Evolutionary conservation across 495 filamentous ascomycete genomes (phyloP).

Genomic region (Daldinia grandis): DNA sequence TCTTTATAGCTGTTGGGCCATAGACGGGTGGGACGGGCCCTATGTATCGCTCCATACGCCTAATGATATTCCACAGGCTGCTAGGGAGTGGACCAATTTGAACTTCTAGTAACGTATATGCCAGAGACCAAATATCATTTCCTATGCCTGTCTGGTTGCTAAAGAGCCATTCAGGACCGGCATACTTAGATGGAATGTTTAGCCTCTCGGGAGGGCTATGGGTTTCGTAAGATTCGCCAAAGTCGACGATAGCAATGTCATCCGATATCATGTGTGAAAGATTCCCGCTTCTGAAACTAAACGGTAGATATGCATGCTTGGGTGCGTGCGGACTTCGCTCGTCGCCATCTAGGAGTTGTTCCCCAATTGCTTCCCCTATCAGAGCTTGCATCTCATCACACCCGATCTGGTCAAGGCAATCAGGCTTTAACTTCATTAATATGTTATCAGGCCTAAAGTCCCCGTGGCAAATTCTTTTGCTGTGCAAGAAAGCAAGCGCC

Average conservation of each 20-base stretch:
- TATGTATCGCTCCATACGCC: not conserved
- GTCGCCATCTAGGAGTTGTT: not conserved
- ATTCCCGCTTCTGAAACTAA: not conserved
- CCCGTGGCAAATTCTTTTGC: not conserved
- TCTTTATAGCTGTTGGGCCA: not conserved
- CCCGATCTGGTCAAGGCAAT: not conserved
- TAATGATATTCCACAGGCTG: not conserved
- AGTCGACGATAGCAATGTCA: not conserved
- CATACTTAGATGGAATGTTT: not conserved
- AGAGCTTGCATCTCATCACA: not conserved
- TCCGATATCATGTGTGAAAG: not conserved
- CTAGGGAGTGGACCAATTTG: not conserved
- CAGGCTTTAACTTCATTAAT: not conserved
- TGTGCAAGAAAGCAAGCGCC: not conserved
- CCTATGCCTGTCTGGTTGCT: not conserved
- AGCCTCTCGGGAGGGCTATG: not conserved
- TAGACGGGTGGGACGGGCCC: not conserved
- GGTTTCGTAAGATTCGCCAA: not conserved
- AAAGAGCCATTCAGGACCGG: not conserved
- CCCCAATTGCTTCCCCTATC: not conserved
- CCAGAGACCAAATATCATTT: not conserved
- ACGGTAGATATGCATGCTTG: not conserved
- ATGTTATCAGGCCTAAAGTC: not conserved
- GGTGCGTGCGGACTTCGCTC: not conserved
- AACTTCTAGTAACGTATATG: not conserved